phyloP scores from a whole-genome alignment of 805 yeast species.

The Hanseniaspora vineae region DNA sequence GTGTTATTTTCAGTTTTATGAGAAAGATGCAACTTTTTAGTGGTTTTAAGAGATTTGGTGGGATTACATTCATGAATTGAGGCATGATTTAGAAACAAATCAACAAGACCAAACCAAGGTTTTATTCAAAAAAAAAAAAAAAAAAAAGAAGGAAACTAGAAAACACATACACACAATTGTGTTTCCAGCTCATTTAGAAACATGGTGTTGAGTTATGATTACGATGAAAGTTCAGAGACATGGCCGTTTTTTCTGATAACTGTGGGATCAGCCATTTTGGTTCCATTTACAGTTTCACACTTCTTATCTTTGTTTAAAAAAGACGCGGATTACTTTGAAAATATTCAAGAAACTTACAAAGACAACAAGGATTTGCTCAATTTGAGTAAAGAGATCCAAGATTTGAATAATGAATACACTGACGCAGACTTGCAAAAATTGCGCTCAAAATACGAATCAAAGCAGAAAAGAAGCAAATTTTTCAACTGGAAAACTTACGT shows the following conservation, averaged over 20 bases:
- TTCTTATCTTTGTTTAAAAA: constrained; percentile 8
- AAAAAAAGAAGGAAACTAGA: too few species aligned
- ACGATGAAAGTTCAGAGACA: constrained; percentile 81
- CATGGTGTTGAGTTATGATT: constrained; percentile 29
- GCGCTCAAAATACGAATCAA: constrained; percentile 12
- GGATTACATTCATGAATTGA: too few species aligned
- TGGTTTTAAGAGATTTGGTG: too few species aligned
- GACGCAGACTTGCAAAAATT: constrained; percentile 12
- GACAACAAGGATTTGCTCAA: constrained; percentile 7
- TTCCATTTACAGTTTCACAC: constrained; percentile 44
- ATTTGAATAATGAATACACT: constrained; percentile 13
- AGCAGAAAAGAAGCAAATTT: constrained; percentile 9
- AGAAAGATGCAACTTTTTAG: too few species aligned
- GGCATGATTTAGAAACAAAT: too few species aligned
- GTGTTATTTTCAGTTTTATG: too few species aligned
- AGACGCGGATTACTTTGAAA: not conserved
- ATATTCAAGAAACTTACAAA: not conserved
- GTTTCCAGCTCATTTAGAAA: not conserved
- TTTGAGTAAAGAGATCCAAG: not conserved
- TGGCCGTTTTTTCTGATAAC: constrained; percentile 90
- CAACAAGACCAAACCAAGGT: too few species aligned
- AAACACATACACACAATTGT: too few species aligned
- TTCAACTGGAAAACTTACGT: constrained; percentile 11
- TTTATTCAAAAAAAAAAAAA: too few species aligned
- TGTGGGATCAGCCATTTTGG: constrained; percentile 46